These are phyloP conservation scores for Toxicodendron radicans DNA, from an alignment of 345 rosid genomes.

Conservation along the genomic window DNA sequence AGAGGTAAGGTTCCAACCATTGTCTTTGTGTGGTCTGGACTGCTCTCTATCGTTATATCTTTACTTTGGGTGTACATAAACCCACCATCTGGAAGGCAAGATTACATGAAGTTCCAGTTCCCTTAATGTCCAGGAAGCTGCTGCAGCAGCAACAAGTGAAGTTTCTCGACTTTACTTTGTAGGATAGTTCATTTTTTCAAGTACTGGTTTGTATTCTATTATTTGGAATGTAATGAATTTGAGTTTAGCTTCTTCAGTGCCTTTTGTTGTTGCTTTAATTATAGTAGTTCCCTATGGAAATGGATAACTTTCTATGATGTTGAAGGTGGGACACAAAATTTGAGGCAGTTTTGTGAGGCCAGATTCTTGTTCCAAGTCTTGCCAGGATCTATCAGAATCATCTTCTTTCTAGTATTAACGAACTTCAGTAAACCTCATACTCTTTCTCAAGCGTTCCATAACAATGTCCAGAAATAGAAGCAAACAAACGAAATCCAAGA, in stretches of 20 bases:
- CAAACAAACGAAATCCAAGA: background rate
- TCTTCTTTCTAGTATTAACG: too few relatives aligned
- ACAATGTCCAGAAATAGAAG: too few relatives aligned
- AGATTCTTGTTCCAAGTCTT: background rate
- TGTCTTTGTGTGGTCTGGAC: constrained; percentile 74
- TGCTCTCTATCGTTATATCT: constrained; percentile 63
- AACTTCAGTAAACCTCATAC: too few relatives aligned
- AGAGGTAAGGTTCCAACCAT: constrained; percentile 77
- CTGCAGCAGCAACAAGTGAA: constrained; percentile 18
- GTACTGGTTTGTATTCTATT: background rate
- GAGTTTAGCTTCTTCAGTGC: background rate
- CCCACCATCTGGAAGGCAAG: constrained; percentile 58
- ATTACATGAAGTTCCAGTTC: constrained; percentile 47
- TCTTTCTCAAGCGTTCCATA: background rate
- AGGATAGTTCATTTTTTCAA: constrained; percentile 11
- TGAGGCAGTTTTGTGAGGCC: background rate
- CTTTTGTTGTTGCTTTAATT: background rate
- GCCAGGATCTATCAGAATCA: too few relatives aligned
- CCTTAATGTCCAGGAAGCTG: constrained; percentile 30
- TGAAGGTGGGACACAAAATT: too few relatives aligned
- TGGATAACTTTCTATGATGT: too few relatives aligned
- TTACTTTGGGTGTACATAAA: constrained; percentile 70
- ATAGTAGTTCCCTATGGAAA: background rate
- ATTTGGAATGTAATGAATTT: background rate
- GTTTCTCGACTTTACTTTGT: constrained; percentile 38